Percentiles rank a stretch among this genome's conserved stretches.
These are phyloP conservation scores for Atractiella rhizophila DNA, from an alignment of 768 basidiomycete species.

Conservation along the genomic window DNA sequence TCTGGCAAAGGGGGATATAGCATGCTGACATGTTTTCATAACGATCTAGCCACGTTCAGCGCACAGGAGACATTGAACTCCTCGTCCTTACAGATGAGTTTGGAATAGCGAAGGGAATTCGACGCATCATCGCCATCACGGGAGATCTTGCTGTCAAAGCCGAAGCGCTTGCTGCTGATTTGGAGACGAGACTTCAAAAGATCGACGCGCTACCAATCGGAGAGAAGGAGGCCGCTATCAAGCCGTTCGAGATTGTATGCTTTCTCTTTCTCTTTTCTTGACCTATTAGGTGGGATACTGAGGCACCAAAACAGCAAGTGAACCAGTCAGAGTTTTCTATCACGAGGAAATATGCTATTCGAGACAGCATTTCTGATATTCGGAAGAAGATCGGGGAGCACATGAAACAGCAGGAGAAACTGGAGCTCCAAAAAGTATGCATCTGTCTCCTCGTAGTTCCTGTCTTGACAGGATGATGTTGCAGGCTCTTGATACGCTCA, in stretches of 20 bases:
- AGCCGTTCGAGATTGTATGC: conserved; percentile 49
- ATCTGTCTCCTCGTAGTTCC: not conserved
- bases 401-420: conserved; percentile 52
- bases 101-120: conserved; percentile 92
- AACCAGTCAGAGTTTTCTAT: conserved; percentile 72
- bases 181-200: conserved; percentile 37
- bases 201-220: conserved; percentile 36
- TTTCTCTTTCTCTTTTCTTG: not conserved
- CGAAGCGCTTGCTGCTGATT: conserved; percentile 37
- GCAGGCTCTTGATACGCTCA: conserved; percentile 45
- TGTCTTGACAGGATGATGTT: not conserved
- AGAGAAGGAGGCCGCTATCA: conserved; percentile 68
- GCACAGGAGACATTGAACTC: conserved; percentile 89
- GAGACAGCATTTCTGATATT: conserved; percentile 40
- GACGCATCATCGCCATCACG: conserved; percentile 78
- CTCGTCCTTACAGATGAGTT: conserved; percentile 86
- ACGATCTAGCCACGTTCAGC: conserved; percentile 52
- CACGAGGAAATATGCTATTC: conserved; percentile 50
- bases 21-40: not conserved
- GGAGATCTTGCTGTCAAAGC: conserved; percentile 76
- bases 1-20: no score
- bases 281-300: not conserved
- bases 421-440: conserved; percentile 48
- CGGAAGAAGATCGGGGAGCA: conserved; percentile 67
- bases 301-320: conserved; percentile 40